Evolutionary conservation across 441 rosid species (phyloP).

Genomic region (Adansonia rubrostipa): DNA sequence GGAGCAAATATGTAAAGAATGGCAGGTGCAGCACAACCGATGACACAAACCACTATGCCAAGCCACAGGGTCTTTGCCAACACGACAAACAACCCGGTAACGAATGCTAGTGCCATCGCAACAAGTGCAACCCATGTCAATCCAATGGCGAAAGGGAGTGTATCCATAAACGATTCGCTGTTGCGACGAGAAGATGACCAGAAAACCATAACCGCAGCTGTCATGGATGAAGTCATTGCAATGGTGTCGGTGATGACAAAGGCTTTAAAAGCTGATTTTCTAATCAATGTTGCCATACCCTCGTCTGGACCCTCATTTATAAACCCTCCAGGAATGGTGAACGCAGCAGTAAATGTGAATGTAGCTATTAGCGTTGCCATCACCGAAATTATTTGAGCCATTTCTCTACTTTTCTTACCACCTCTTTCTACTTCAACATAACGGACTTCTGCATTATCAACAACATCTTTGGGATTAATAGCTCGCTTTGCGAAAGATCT

Average conservation of each 20-base stretch:
- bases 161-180: slow-evolving; percentile 7
- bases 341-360: slow-evolving; percentile 37
- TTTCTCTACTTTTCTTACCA: slow-evolving; percentile 5
- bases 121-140: slow-evolving; percentile 24
- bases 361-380: slow-evolving; percentile 33
- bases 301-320: not conserved
- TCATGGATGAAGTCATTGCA: slow-evolving; percentile 9
- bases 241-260: slow-evolving; percentile 14
- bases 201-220: slow-evolving; percentile 13
- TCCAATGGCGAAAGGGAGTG: slow-evolving; percentile 1
- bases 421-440: not conserved
- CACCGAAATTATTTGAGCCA: slow-evolving; percentile 17
- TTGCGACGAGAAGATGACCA: not conserved
- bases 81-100: slow-evolving; percentile 20
- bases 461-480: not conserved
- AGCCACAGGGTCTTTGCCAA: slow-evolving; percentile 1
- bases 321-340: slow-evolving; percentile 33
- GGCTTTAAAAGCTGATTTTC: not conserved
- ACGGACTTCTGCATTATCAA: not conserved
- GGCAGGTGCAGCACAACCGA: slow-evolving; percentile 14
- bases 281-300: slow-evolving; percentile 19
- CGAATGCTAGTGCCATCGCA: slow-evolving; percentile 26
- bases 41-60: not conserved
- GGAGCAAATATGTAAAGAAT: slow-evolving; percentile 16
- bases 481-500: not conserved